Evolutionary conservation across 164 flowering plant genomes (phyloP), one percentile per base, ranked within the genome.

Genomic region (Dillenia turbinata): DNA sequence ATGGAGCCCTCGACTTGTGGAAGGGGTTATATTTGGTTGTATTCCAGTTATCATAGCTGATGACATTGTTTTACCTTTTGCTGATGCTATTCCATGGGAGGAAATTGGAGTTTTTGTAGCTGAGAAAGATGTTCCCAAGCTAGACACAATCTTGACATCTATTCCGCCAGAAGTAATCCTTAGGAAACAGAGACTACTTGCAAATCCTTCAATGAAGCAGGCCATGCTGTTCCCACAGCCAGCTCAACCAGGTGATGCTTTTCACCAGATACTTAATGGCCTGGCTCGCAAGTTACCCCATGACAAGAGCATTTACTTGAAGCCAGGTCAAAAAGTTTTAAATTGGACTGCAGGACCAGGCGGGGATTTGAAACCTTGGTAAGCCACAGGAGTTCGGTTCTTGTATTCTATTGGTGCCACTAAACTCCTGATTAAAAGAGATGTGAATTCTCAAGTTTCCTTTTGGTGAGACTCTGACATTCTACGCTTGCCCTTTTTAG

Each of bases 1-100:
- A 10, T 93, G 98, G 98, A 93, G 97, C 73, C 98, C 98, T 0
- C 81, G 98, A 70, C 64, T 93, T 66, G 98, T 93, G 3, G 98
- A 93, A 69, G 98, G 86, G 3, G 98, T 93, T 52, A 82, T 93
- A 56, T 93, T 93, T 63, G 98, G 98, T 1, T 93, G 97, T 78
- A 90, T 93, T 55, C 98, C 97, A 3, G 96, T 93, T 10, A 86
- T 93, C 69, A 90, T 93, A 55, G 98, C 98, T 22, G 98, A 93
- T 61, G 97, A 93, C 72, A 93, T 93, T 62, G 97, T 93, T 40
- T 52, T 93, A 40, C 98, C 97, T 12, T 93, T 93, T 69, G 94
- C 97, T 2, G 97, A 93, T 77, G 98, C 98, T 12, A 93, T 93
- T 62, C 96, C 97, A 1, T 93, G 96, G 97, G 98, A 93, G 72